phyloP scores from a whole-genome alignment of 768 basidiomycete species.

The Serendipita indica region DNA sequence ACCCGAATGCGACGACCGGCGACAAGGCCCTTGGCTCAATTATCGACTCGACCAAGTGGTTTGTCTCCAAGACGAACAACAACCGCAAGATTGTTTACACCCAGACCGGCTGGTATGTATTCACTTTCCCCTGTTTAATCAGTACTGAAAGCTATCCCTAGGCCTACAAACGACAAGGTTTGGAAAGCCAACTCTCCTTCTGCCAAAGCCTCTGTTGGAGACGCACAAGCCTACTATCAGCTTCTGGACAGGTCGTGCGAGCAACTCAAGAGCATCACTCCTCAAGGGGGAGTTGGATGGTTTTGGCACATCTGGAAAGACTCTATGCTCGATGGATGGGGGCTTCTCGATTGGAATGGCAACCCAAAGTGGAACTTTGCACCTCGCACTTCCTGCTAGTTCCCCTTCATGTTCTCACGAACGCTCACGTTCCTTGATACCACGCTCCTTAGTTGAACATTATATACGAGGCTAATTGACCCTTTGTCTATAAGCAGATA shows the following conservation, averaged over 20 bases:
- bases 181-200: constrained; percentile 15
- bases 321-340: constrained; percentile 14
- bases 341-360: constrained; percentile 11
- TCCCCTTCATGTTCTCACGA: too few relatives aligned
- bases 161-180: constrained; percentile 16
- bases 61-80: not conserved
- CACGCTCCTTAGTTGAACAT: too few relatives aligned
- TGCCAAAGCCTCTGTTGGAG: constrained; percentile 14
- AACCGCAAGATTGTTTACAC: not conserved
- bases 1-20: constrained; percentile 11
- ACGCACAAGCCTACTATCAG: constrained; percentile 14
- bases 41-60: constrained; percentile 1
- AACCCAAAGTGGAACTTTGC: constrained; percentile 14
- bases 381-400: constrained; percentile 13
- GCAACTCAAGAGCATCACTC: constrained; percentile 9
- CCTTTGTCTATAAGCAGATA: too few relatives aligned
- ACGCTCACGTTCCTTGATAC: too few relatives aligned
- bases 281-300: constrained; percentile 14
- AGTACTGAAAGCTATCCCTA: too few relatives aligned
- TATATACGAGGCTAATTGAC: too few relatives aligned
- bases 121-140: too few relatives aligned
- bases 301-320: constrained; percentile 15
- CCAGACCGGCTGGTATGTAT: too few relatives aligned
- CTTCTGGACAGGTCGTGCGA: constrained; percentile 16
- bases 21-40: constrained; percentile 2